phyloP scores from a whole-genome alignment of 345 rosid genomes.

The Anacardium occidentale region DNA sequence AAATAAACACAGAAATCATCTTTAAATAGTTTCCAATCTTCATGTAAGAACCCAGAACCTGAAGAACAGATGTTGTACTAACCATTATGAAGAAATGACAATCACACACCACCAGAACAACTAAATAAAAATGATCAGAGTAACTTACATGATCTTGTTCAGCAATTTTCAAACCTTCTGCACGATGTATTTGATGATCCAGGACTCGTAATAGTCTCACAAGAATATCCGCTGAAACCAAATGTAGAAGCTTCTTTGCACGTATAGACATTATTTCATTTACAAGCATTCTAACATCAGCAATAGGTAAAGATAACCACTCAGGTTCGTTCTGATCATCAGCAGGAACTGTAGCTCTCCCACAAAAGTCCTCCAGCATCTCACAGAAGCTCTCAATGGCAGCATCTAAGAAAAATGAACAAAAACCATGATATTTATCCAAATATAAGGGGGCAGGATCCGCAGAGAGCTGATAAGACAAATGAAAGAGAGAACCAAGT shows the following conservation, averaged over 20 bases:
- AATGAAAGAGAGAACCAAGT: conserved; percentile 3
- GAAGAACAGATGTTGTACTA: conserved; percentile 2
- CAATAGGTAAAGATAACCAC: conserved; percentile 68
- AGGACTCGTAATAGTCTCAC: conserved; percentile 65
- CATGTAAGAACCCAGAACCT: conserved; percentile 3
- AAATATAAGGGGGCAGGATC: conserved; percentile 4
- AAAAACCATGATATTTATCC: conserved; percentile 7
- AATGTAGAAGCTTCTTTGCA: conserved; percentile 75
- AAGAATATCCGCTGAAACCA: conserved; percentile 82
- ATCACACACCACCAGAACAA: background rate
- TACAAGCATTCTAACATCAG: conserved; percentile 71
- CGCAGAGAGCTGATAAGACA: conserved; percentile 12
- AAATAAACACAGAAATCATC: background rate
- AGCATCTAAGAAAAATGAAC: conserved; percentile 49
- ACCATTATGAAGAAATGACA: conserved; percentile 6
- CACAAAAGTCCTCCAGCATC: conserved; percentile 74
- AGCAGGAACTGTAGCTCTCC: conserved; percentile 72
- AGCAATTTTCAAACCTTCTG: conserved; percentile 81
- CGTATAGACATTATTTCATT: conserved; percentile 74
- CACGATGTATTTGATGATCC: conserved; percentile 97
- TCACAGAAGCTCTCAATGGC: conserved; percentile 62
- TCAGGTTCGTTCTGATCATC: conserved; percentile 90
- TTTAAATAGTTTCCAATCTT: conserved; percentile 10
- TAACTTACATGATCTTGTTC: conserved; percentile 72
- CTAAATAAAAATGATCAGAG: conserved; percentile 5